These are phyloP conservation scores for Fulvia fulva DNA, from an alignment of 2,329 filamentous ascomycete genomes.

Conservation along the genomic window DNA sequence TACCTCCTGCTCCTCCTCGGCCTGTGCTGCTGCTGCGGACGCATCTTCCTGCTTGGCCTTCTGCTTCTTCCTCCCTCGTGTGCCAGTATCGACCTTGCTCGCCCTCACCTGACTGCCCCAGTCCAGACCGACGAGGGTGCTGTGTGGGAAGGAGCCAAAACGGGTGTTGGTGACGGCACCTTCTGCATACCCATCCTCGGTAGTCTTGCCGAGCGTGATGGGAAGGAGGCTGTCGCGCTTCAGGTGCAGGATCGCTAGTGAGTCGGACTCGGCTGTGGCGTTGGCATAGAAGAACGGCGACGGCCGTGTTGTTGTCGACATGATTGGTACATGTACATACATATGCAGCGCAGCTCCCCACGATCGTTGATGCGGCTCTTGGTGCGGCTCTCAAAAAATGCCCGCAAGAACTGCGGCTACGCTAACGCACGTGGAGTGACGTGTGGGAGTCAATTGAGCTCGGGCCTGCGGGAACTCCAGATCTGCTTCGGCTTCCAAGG, in stretches of 20 bases:
- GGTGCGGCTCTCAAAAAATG: background rate
- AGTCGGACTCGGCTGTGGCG: constrained; percentile 56
- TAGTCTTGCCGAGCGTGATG: constrained; percentile 50
- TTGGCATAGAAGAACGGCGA: constrained; percentile 81
- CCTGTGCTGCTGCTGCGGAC: background rate
- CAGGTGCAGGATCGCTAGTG: constrained; percentile 79
- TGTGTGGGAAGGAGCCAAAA: constrained; percentile 70
- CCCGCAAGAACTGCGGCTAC: background rate
- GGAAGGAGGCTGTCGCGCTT: constrained; percentile 82
- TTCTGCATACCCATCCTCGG: constrained; percentile 41
- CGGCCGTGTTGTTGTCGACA: constrained; percentile 11
- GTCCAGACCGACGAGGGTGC: constrained; percentile 60
- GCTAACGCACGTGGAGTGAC: background rate
- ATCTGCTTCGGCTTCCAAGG: background rate
- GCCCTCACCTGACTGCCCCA: constrained; percentile 93
- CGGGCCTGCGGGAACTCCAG: background rate
- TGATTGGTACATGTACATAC: too few relatives aligned
- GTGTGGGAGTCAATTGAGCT: background rate
- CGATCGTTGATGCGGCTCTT: background rate
- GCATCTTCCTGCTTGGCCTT: constrained; percentile 50
- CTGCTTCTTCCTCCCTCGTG: constrained; percentile 64
- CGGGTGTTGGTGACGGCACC: constrained; percentile 71
- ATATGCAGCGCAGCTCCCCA: background rate
- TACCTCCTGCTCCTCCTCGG: background rate
- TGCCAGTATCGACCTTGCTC: constrained; percentile 85